Evolutionary conservation across 2,329 filamentous ascomycete genomes (phyloP), one percentile per base, ranked within the genome.

Genomic region (Claviceps arundinis): DNA sequence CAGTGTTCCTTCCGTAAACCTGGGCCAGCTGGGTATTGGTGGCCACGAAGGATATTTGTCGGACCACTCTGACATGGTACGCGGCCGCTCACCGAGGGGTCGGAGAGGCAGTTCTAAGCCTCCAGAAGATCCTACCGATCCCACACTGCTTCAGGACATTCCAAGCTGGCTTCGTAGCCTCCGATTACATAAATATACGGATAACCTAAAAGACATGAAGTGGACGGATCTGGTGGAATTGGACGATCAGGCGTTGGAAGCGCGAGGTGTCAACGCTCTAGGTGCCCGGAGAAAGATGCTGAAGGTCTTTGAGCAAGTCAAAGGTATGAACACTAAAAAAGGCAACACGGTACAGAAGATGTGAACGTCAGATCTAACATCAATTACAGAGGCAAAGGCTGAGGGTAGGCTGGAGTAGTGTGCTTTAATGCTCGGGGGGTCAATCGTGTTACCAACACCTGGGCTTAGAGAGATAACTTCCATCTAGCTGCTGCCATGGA

Each of bases 291-390:
- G 91, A 66, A 98, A 98, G 79, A 94, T 98, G 88, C 74, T 98
- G 55, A 98, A 98, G 81, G 93, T 97, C 52, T 97, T 97, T 70
- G 93, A 97, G 62, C 90, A 96, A 73, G 91, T 97, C 63, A 89
- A 82, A 70, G 86, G 81, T 82, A 70, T 57, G 71, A 61, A 34
- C 4, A 46, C 14, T 14, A 6, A 16, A 43, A 17, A 16, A 43
- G 19, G 42, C 34, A 19, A 2, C 4, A 16, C 40, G 6, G 14
- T n/a, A 11, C 17, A 13, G 41, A 3, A 19, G 19, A 19, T 34
- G 9, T 17, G 11, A 17, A 43, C 9, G 11, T 43, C 22, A 50
- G 17, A 46, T 48, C 61, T 66, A 43, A 65, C 53, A 11, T 46
- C 8, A 16, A 1, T 9, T 26, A 53, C 60, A 82, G 85, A 88